Conservation (phyloP, 768 basidiomycete species). For the Symmetrospora coprosmae region DNA sequence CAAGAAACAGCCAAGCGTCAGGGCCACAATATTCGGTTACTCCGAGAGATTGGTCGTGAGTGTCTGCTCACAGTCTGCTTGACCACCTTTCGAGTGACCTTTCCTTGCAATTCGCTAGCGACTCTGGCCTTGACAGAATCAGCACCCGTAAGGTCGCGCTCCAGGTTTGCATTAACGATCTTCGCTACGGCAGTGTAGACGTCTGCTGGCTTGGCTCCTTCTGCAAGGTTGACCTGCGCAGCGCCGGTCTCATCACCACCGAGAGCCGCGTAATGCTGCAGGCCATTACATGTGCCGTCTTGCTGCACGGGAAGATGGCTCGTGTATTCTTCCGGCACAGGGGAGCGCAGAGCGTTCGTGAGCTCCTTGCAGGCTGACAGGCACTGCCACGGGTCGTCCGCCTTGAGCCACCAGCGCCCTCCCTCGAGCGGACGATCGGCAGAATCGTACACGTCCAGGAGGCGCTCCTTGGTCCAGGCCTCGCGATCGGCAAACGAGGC, state of each 20-base stretch:
- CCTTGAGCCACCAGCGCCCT: slow-evolving; percentile 69
- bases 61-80: slow-evolving; percentile 68
- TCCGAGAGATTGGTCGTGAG: not conserved
- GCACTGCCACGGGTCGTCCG: slow-evolving; percentile 96
- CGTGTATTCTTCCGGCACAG: slow-evolving; percentile 47
- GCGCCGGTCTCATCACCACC: slow-evolving; percentile 84
- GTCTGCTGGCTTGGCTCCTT: slow-evolving; percentile 71
- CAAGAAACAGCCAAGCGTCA: too few species aligned
- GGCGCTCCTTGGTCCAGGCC: slow-evolving; percentile 53
- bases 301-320: slow-evolving; percentile 84
- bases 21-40: not conserved
- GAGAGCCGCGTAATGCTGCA: slow-evolving; percentile 96
- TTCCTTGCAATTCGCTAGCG: slow-evolving; percentile 56
- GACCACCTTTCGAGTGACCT: slow-evolving; percentile 80
- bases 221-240: slow-evolving; percentile 68
- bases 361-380: slow-evolving; percentile 85
- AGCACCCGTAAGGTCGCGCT: slow-evolving; percentile 46
- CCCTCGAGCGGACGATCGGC: slow-evolving; percentile 67
- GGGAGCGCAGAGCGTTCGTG: slow-evolving; percentile 59
- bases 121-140: slow-evolving; percentile 37
- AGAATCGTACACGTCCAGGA: slow-evolving; percentile 67
- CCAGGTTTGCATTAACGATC: slow-evolving; percentile 61
- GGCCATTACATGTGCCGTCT: slow-evolving; percentile 94
- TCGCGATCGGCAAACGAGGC: slow-evolving; percentile 86
- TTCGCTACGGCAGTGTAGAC: slow-evolving; percentile 83